phyloP scores from a whole-genome alignment of 169 alveolate genomes.

The Amoebophrya sp. region DNA sequence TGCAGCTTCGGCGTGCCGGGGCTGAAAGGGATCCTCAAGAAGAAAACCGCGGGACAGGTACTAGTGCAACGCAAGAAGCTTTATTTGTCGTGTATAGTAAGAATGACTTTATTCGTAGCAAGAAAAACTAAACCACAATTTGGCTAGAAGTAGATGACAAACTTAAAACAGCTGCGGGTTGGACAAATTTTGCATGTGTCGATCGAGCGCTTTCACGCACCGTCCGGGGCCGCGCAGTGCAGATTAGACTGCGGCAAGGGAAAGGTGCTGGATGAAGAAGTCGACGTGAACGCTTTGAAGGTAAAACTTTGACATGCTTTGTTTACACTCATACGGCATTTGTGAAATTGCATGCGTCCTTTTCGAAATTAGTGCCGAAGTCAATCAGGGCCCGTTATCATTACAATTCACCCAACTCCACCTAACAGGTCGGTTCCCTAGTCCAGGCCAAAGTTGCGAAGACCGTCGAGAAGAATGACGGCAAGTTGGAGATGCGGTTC shows the following conservation, averaged over 20 bases:
- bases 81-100: no score
- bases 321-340: no score
- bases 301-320: background rate
- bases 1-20: background rate
- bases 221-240: conserved; percentile 11
- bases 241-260: background rate
- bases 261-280: background rate
- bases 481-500: background rate
- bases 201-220: background rate
- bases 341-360: no score
- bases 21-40: background rate
- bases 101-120: no score
- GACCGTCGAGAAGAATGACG: background rate
- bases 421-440: background rate
- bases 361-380: no score
- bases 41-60: conserved; percentile 6
- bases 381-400: no score
- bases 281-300: background rate
- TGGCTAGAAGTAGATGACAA: background rate
- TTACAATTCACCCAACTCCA: no score
- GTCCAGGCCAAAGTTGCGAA: background rate
- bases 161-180: background rate
- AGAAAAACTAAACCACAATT: background rate
- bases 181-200: background rate
- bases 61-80: no score